Evolutionary conservation across 1,284 basidiomycete species (phyloP).

Genomic region (Tranzscheliella williamsii): DNA sequence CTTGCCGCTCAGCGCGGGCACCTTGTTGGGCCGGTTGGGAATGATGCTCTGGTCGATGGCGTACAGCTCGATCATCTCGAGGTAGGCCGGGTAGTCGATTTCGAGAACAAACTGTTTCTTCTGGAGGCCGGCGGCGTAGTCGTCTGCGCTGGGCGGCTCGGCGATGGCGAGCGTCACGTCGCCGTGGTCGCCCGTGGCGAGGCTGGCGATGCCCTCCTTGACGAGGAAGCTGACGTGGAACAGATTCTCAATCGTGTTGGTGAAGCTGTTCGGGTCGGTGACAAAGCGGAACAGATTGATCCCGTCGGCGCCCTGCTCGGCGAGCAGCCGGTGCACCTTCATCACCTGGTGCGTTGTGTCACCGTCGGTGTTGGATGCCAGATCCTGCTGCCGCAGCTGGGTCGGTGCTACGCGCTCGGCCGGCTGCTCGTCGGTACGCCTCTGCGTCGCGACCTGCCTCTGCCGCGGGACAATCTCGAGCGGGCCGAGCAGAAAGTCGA

Average conservation of each 20-base stretch:
- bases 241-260: conserved; percentile 88
- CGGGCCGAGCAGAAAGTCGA: conserved; percentile 56
- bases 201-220: conserved; percentile 74
- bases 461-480: conserved; percentile 39
- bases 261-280: conserved; percentile 82
- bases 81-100: conserved; percentile 80
- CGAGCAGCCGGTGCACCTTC: conserved; percentile 62
- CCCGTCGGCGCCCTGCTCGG: conserved; percentile 58
- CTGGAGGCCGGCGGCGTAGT: conserved; percentile 69
- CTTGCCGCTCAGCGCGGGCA: conserved; percentile 9
- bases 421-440: conserved; percentile 7
- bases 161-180: conserved; percentile 63
- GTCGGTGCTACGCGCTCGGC: conserved; percentile 23
- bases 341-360: conserved; percentile 52
- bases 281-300: conserved; percentile 82
- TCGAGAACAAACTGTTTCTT: conserved; percentile 83
- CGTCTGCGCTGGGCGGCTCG: conserved; percentile 63
- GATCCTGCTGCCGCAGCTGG: conserved; percentile 41
- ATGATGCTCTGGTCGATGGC: conserved; percentile 69
- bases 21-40: conserved; percentile 47
- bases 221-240: conserved; percentile 91
- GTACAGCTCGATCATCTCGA: conserved; percentile 78
- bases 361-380: conserved; percentile 34
- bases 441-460: conserved; percentile 7
- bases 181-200: conserved; percentile 66